A percentile compares a stretch with the other conserved stretches of the same genome.
Conservation (phyloP, 805 yeast species). For the Geotrichum ghanense region DNA sequence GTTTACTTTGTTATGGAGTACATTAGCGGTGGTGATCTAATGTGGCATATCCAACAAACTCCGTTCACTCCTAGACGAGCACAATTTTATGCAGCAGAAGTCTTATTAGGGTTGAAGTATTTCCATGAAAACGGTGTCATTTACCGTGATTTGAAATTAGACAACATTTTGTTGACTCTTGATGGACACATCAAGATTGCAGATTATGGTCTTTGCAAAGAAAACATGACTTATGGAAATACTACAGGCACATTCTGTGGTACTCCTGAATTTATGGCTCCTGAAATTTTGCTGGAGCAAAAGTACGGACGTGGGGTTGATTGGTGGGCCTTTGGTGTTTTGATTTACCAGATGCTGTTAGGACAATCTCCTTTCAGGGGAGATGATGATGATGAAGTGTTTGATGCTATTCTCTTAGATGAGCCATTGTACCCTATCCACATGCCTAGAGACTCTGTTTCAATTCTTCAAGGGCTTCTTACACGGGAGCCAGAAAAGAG, state of each 20-base stretch:
- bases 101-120: constrained; percentile 76
- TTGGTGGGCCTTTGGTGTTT: constrained; percentile 99
- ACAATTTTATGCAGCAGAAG: constrained; percentile 96
- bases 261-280: constrained; percentile 99
- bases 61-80: constrained; percentile 85
- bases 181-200: constrained; percentile 94
- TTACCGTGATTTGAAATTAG: constrained; percentile 92
- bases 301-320: constrained; percentile 90
- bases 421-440: constrained; percentile 95
- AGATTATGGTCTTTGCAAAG: constrained; percentile 96
- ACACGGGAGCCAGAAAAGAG: constrained; percentile 81
- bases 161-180: constrained; percentile 78
- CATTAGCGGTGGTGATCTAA: constrained; percentile 93
- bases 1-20: constrained; percentile 98
- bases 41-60: constrained; percentile 98
- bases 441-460: constrained; percentile 95
- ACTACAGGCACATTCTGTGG: constrained; percentile 96
- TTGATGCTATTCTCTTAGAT: constrained; percentile 91
- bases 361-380: constrained; percentile 97
- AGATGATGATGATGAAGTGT: constrained; percentile 93
- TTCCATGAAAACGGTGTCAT: constrained; percentile 94
- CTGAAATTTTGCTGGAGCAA: constrained; percentile 89
- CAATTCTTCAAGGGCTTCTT: constrained; percentile 78
- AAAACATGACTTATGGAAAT: constrained; percentile 72
- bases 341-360: constrained; percentile 88